Conservation (phyloP, 768 basidiomycete genomes). For the Astraeus odoratus region DNA sequence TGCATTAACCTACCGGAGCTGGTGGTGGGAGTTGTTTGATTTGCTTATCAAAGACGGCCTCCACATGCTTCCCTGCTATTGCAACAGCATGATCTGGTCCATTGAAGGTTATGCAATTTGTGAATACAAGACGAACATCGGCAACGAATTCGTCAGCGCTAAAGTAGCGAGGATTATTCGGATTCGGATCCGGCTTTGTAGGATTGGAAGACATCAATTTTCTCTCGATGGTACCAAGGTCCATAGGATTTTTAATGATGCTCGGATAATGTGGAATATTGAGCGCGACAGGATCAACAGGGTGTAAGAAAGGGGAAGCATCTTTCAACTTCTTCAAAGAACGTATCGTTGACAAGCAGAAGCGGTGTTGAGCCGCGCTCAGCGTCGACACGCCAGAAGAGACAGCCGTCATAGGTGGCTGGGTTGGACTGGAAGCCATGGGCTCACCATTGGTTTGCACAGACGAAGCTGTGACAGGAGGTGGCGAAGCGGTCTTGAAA, state of each 20-base stretch:
- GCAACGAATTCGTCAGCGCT: slow-evolving; percentile 73
- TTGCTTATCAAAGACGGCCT: slow-evolving; percentile 83
- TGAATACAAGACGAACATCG: slow-evolving; percentile 85
- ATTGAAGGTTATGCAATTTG: slow-evolving; percentile 88
- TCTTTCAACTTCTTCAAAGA: slow-evolving; percentile 84
- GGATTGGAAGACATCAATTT: slow-evolving; percentile 81
- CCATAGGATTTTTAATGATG: slow-evolving; percentile 91
- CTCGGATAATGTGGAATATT: slow-evolving; percentile 83
- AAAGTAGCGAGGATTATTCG: slow-evolving; percentile 67
- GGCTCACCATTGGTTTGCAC: slow-evolving; percentile 25
- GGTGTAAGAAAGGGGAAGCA: slow-evolving; percentile 69
- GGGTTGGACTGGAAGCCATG: slow-evolving; percentile 10
- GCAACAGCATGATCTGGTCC: slow-evolving; percentile 82
- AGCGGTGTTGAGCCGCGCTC: slow-evolving; percentile 68
- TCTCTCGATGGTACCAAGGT: slow-evolving; percentile 85
- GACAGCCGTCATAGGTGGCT: slow-evolving; percentile 1
- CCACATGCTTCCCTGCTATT: slow-evolving; percentile 73
- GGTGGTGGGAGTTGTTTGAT: slow-evolving; percentile 75
- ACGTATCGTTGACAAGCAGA: slow-evolving; percentile 70
- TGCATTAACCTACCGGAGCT: slow-evolving; percentile 55
- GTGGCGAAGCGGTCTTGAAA: slow-evolving; percentile 71
- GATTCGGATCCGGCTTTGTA: slow-evolving; percentile 63
- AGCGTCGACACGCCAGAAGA: slow-evolving; percentile 33
- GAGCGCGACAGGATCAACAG: slow-evolving; percentile 83
- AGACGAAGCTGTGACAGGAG: slow-evolving; percentile 48